Evolutionary conservation across 371 early-diverging fungal genomes (phyloP).

Genomic region (Phascolomyces articulosus): DNA sequence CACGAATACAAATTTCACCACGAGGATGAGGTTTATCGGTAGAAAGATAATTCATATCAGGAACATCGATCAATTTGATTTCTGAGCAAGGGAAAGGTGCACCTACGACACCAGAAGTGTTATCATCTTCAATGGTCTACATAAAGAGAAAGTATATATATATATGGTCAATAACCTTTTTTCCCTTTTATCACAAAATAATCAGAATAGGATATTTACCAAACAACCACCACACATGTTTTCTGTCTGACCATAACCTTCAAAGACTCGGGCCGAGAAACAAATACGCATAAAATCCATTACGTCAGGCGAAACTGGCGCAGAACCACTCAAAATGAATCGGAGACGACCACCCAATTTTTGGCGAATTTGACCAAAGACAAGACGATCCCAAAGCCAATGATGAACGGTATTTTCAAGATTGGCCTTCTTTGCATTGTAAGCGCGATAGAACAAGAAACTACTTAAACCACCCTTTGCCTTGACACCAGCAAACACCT

Average conservation of each 20-base stretch:
- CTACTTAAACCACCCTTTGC: slow-evolving; percentile 79
- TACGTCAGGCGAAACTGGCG: slow-evolving; percentile 88
- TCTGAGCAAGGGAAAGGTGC: slow-evolving; percentile 75
- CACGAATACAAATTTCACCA: slow-evolving; percentile 94
- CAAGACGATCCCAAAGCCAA: slow-evolving; percentile 81
- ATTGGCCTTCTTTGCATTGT: slow-evolving; percentile 74
- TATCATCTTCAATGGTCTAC: slow-evolving; percentile 59
- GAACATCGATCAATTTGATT: slow-evolving; percentile 90
- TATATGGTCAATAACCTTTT: slow-evolving; percentile 65
- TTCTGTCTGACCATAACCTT: slow-evolving; percentile 98
- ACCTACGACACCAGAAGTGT: slow-evolving; percentile 84
- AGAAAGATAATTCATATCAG: slow-evolving; percentile 86
- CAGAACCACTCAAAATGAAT: slow-evolving; percentile 80
- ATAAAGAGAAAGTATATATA: slow-evolving; percentile 36
- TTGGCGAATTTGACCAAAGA: slow-evolving; percentile 82
- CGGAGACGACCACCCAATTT: slow-evolving; percentile 92
- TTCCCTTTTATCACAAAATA: slow-evolving; percentile 68
- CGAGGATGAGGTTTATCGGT: slow-evolving; percentile 86
- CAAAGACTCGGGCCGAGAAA: slow-evolving; percentile 81
- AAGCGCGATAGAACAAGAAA: slow-evolving; percentile 81
- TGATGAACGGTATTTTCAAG: slow-evolving; percentile 60
- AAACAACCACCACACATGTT: slow-evolving; percentile 72
- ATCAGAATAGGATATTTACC: slow-evolving; percentile 18
- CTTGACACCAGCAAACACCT: slow-evolving; percentile 81
- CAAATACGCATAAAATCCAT: slow-evolving; percentile 87